phyloP scores from a whole-genome alignment of 805 yeast species.

The Kluyveromyces aestuarii region DNA sequence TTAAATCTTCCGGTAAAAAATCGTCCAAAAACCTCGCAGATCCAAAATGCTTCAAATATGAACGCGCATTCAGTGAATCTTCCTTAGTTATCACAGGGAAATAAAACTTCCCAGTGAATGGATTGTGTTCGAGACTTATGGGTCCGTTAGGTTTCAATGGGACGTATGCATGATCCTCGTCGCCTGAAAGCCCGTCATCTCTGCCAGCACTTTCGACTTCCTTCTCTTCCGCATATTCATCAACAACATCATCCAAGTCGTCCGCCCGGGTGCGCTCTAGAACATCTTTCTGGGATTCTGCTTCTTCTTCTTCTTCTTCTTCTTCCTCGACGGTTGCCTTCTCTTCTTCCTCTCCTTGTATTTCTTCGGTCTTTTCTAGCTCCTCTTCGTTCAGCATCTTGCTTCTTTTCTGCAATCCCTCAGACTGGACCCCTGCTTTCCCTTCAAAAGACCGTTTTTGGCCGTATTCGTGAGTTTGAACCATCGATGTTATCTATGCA shows the following conservation, averaged over 20 bases:
- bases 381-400: no score
- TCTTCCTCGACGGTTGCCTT: constrained; percentile 3
- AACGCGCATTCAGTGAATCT: constrained; percentile 38
- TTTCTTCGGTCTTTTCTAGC: not conserved
- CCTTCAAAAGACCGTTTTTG: constrained; percentile 1
- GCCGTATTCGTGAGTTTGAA: not conserved
- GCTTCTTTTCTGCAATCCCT: not conserved
- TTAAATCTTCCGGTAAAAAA: constrained; percentile 53
- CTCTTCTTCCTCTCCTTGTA: not conserved
- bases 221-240: constrained; percentile 8
- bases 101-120: constrained; percentile 23
- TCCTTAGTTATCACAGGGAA: constrained; percentile 35
- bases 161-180: constrained; percentile 1
- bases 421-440: constrained; percentile 1
- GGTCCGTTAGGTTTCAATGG: constrained; percentile 10
- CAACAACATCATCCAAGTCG: constrained; percentile 16
- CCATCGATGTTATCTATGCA: not conserved
- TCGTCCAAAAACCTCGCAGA: constrained; percentile 47
- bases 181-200: not conserved
- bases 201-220: not conserved
- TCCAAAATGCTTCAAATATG: constrained; percentile 52
- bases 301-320: constrained; percentile 11
- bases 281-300: constrained; percentile 6
- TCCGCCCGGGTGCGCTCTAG: constrained; percentile 9
- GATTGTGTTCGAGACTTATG: constrained; percentile 21